Conservation (phyloP, 805 yeast species). For the Metschnikowia gelsemii region DNA sequence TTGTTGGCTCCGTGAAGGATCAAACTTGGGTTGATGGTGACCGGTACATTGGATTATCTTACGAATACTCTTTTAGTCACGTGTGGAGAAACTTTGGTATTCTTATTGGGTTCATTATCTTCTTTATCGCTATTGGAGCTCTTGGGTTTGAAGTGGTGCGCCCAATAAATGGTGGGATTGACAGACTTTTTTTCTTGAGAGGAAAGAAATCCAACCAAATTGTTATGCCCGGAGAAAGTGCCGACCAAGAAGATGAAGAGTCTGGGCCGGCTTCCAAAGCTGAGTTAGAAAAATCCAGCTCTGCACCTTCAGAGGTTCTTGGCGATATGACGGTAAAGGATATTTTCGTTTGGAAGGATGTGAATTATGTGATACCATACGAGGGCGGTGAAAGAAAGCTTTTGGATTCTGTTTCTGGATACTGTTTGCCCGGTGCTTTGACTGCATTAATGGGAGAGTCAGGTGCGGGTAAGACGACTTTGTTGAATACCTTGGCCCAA, state of each 20-base stretch:
- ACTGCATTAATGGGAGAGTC: conserved; percentile 65
- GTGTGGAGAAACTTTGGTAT: conserved; percentile 51
- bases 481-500: conserved; percentile 53
- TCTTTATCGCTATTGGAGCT: conserved; percentile 22
- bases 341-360: conserved; percentile 54
- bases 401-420: conserved; percentile 35
- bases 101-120: conserved; percentile 35
- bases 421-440: conserved; percentile 49
- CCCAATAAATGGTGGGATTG: conserved; percentile 36
- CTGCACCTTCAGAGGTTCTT: conserved; percentile 10
- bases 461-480: conserved; percentile 63
- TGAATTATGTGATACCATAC: conserved; percentile 55
- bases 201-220: conserved; percentile 25
- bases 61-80: conserved; percentile 37
- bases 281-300: conserved; percentile 10
- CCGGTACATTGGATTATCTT: conserved; percentile 32
- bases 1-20: conserved; percentile 19
- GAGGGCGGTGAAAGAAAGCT: conserved; percentile 38
- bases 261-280: conserved; percentile 12
- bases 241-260: conserved; percentile 18
- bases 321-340: conserved; percentile 19
- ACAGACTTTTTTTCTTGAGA: conserved; percentile 29
- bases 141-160: conserved; percentile 28
- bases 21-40: conserved; percentile 29
- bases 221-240: conserved; percentile 15